Evolutionary conservation across 148 eudicot species (phyloP).

Genomic region (Rhododendron vialii): DNA sequence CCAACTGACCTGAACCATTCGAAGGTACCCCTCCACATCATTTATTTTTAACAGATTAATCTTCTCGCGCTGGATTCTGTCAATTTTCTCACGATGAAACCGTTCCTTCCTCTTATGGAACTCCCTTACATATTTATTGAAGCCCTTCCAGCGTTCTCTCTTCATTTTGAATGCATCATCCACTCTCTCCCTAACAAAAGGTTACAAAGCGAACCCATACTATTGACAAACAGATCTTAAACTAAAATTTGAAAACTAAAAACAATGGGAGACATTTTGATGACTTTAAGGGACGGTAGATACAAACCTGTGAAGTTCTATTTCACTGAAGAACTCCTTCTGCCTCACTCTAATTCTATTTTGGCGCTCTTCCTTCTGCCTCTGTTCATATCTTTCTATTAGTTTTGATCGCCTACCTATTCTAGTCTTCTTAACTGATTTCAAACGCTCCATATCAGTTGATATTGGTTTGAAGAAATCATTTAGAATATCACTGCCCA

Average conservation of each 20-base stretch:
- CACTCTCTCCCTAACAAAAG: constrained; percentile 65
- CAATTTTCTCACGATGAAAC: constrained; percentile 90
- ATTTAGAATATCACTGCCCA: constrained; percentile 69
- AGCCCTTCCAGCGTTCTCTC: constrained; percentile 90
- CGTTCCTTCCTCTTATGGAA: constrained; percentile 95
- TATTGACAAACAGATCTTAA: neutral
- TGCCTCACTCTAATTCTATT: constrained; percentile 91
- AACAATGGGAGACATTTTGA: neutral
- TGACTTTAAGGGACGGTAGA: neutral
- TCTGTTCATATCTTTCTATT: constrained; percentile 86
- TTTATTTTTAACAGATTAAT: constrained; percentile 91
- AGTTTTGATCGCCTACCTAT: constrained; percentile 90
- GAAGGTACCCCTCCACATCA: constrained; percentile 97
- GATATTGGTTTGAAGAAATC: constrained; percentile 87
- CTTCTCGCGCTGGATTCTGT: constrained; percentile 98
- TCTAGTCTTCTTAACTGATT: constrained; percentile 83
- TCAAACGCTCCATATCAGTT: constrained; percentile 73
- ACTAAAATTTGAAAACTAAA: neutral
- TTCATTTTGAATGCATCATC: constrained; percentile 81
- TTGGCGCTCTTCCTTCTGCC: constrained; percentile 97
- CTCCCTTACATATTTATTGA: constrained; percentile 79
- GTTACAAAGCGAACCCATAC: constrained; percentile 5
- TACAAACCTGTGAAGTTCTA: constrained; percentile 86
- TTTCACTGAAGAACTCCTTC: constrained; percentile 92
- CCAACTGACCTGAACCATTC: constrained; percentile 88